Base-by-base conservation (phyloP, 495 filamentous ascomycete species). In the Lichenothelia convexa region DNA sequence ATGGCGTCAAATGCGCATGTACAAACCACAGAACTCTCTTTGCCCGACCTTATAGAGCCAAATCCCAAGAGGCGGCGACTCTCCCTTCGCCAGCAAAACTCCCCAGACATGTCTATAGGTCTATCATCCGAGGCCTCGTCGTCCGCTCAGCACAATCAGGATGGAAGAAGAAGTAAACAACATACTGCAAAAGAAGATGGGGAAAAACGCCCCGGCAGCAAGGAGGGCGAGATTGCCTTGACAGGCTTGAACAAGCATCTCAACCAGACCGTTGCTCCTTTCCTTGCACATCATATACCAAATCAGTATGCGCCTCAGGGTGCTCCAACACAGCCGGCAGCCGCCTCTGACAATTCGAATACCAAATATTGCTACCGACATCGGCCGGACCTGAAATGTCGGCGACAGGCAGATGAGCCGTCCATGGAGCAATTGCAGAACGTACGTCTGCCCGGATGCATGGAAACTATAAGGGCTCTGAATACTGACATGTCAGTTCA, bases 301-400 rank as follows among this genome's bases (percentile, higher is more conserved):
- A 68, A 69, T 27, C 69, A 84, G 49, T 91, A 93, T 54, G 79
- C 79, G 2, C 78, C 77, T 2, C 56, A 75, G 34, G 70, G 73
- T 42, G 54, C 62, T 45, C 29, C 54, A 1, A 50, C 57, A 21
- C 54, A 57, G 22, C 21, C 29, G 6, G 23, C 27, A 47, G 13
- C 50, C 21, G 39, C 40, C 33, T 12, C 37, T n/a, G 46, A 67
- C 43, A 59, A 73, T 35, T 62, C 67, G 3, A 93, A 89, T 51
- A 89, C 83, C 32, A 84, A 78, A 53, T 95, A 82, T 60, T 99
- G 89, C 56, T 95, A 99, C 56, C 74, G 89, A 21, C 89, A 99
- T 54, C 69, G 80, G 30, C 91, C 89, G 16, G 91, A 95, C 50
- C 71, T 87, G 20, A 93, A 93, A 60, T 99, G 89, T 56, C 62